These are phyloP conservation scores for Dillenia suffruticosa DNA, from an alignment of 164 flowering plant genomes.

Conservation along the genomic window DNA sequence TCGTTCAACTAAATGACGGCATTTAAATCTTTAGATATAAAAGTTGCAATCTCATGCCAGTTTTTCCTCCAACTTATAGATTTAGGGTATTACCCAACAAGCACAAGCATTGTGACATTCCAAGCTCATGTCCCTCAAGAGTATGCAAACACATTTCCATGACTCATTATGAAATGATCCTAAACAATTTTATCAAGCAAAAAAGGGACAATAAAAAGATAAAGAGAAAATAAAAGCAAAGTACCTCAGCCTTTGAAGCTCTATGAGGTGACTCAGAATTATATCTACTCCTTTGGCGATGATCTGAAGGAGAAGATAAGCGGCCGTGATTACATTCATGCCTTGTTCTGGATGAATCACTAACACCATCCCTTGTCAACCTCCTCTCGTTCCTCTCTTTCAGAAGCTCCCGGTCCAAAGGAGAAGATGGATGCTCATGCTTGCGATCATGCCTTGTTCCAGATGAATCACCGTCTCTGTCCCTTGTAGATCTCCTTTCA, in stretches of 20 bases:
- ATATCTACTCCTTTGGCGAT: conserved; percentile 29
- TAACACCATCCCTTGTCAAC: conserved; percentile 38
- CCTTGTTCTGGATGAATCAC: conserved; percentile 39
- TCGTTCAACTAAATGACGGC: no score
- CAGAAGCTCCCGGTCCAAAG: conserved; percentile 31
- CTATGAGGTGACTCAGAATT: conserved; percentile 50
- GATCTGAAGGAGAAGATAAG: conserved; percentile 54
- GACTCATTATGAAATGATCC: no score
- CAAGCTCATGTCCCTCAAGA: no score
- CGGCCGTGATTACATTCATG: conserved; percentile 12
- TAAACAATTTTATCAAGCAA: no score
- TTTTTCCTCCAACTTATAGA: no score
- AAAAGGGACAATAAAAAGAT: no score
- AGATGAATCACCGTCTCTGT: conserved; percentile 34
- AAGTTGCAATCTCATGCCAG: no score
- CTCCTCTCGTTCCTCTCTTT: conserved; percentile 35
- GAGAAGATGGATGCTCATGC: conserved; percentile 42
- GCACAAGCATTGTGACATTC: no score
- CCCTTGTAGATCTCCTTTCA: conserved; percentile 43
- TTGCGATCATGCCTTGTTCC: conserved; percentile 27
- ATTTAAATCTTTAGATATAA: no score
- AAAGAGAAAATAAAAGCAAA: neutral
- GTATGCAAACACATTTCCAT: no score
- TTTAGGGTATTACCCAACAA: no score
- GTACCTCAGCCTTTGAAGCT: conserved; percentile 51